Percentiles rank a stretch among this genome's conserved stretches.
Evolutionary conservation across 352 stramenopile genomes (phyloP).

Genomic region (Phytophthora sansomeana): DNA sequence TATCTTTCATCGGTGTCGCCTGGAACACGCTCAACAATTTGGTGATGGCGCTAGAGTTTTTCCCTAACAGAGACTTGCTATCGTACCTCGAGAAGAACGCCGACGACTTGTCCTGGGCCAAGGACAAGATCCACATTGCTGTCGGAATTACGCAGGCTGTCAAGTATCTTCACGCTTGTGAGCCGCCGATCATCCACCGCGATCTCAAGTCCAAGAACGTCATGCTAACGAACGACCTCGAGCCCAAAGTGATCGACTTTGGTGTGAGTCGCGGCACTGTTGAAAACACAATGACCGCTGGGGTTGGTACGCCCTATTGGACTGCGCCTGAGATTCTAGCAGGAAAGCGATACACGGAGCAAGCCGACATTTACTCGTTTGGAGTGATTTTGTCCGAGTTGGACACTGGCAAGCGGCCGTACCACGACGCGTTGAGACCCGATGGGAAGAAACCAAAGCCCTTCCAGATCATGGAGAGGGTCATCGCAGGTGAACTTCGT

Average conservation of each 20-base stretch:
- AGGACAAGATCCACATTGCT: slow-evolving; percentile 27
- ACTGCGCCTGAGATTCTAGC: slow-evolving; percentile 41
- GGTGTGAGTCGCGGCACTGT: slow-evolving; percentile 24
- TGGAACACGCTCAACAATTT: too few relatives aligned
- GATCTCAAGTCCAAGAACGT: slow-evolving; percentile 44
- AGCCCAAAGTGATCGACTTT: slow-evolving; percentile 72
- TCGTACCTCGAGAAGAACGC: slow-evolving; percentile 34
- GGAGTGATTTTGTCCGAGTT: slow-evolving; percentile 39
- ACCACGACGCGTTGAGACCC: slow-evolving; percentile 27
- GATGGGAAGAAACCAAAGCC: slow-evolving; percentile 43
- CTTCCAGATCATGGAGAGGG: slow-evolving; percentile 48
- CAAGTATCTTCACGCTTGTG: slow-evolving; percentile 35
- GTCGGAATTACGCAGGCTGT: slow-evolving; percentile 30
- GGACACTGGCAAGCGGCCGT: slow-evolving; percentile 38
- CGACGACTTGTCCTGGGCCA: slow-evolving; percentile 33
- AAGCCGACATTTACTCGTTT: slow-evolving; percentile 25
- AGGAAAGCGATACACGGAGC: slow-evolving; percentile 31
- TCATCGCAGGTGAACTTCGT: slow-evolving; percentile 47
- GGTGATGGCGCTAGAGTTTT: too few relatives aligned
- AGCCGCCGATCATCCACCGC: slow-evolving; percentile 27
- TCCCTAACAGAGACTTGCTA: slow-evolving; percentile 44
- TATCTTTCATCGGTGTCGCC: too few relatives aligned
- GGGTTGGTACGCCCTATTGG: background rate
- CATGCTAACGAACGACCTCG: slow-evolving; percentile 67
- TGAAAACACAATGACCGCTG: slow-evolving; percentile 36